A percentile compares a stretch with the other conserved stretches of the same genome.
These are phyloP conservation scores for Hericium rajendrae DNA, from an alignment of 768 basidiomycete species.

Conservation along the genomic window DNA sequence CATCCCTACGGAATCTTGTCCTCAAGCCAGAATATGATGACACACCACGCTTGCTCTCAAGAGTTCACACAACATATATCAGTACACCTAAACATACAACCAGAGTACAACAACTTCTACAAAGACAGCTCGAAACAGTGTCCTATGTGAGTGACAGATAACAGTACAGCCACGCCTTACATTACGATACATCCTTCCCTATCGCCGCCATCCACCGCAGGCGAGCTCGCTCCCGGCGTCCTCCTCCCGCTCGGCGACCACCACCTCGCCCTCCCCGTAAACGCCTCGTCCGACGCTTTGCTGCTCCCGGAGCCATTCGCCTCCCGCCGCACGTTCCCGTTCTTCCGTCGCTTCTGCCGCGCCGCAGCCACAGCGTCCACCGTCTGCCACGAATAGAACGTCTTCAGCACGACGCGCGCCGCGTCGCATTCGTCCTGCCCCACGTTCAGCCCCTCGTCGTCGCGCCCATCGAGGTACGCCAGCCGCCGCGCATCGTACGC, in stretches of 20 bases:
- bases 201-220: constrained; percentile 26
- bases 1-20: too few species aligned
- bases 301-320: constrained; percentile 28
- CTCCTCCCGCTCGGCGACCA: constrained; percentile 47
- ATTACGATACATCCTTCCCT: constrained; percentile 62
- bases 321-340: constrained; percentile 26
- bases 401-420: constrained; percentile 64
- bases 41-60: too few species aligned
- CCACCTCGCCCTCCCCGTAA: constrained; percentile 27
- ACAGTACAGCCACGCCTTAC: constrained; percentile 27
- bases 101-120: background rate
- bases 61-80: too few species aligned
- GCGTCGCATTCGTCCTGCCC: constrained; percentile 80
- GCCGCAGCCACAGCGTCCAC: constrained; percentile 66
- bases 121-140: background rate
- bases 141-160: background rate
- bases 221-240: constrained; percentile 41
- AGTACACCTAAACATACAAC: background rate
- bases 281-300: constrained; percentile 19
- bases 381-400: constrained; percentile 80
- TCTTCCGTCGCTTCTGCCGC: constrained; percentile 58
- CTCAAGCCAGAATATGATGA: too few species aligned
- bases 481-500: constrained; percentile 64
- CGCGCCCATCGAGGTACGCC: constrained; percentile 59
- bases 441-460: constrained; percentile 54